Evolutionary conservation across 208 protist genomes (phyloP).

Genomic region (Strigomonas culicis): DNA sequence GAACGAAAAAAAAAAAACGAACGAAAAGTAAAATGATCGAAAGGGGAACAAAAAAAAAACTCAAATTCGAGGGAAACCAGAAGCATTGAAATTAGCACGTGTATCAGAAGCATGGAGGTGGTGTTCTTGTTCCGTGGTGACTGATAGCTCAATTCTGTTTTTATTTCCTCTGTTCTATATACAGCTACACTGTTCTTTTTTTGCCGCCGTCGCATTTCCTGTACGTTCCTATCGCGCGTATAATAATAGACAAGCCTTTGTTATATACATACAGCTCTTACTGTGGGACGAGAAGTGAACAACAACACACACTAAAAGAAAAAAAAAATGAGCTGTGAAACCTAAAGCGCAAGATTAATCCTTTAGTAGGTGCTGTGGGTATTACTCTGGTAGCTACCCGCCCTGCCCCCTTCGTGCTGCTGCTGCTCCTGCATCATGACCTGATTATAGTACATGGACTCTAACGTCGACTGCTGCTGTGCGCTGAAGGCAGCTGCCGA

Average conservation of each 20-base stretch:
- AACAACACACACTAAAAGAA: not conserved
- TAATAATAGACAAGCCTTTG: too few relatives aligned
- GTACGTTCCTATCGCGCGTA: too few relatives aligned
- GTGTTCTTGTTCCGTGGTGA: not conserved
- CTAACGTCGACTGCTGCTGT: slow-evolving; percentile 55
- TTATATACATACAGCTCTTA: too few relatives aligned
- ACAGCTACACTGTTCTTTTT: too few relatives aligned
- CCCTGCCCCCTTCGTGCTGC: not conserved
- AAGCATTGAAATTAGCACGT: not conserved
- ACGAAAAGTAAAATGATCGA: not conserved
- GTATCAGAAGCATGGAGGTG: slow-evolving; percentile 8
- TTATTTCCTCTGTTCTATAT: too few relatives aligned
- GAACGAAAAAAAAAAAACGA: not conserved
- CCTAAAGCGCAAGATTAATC: not conserved
- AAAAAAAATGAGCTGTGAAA: not conserved
- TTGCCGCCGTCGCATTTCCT: too few relatives aligned
- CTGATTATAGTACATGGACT: slow-evolving; percentile 68
- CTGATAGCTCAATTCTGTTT: too few relatives aligned
- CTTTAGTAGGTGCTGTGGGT: not conserved
- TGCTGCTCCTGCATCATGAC: slow-evolving; percentile 38
- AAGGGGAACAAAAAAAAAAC: not conserved
- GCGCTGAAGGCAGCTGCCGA: slow-evolving; percentile 46
- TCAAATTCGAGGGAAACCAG: not conserved
- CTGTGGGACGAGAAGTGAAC: too few relatives aligned
- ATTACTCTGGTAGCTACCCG: not conserved